Base-by-base conservation (phyloP, 1,284 basidiomycete species). In the Ceratobasidium sp. region DNA sequence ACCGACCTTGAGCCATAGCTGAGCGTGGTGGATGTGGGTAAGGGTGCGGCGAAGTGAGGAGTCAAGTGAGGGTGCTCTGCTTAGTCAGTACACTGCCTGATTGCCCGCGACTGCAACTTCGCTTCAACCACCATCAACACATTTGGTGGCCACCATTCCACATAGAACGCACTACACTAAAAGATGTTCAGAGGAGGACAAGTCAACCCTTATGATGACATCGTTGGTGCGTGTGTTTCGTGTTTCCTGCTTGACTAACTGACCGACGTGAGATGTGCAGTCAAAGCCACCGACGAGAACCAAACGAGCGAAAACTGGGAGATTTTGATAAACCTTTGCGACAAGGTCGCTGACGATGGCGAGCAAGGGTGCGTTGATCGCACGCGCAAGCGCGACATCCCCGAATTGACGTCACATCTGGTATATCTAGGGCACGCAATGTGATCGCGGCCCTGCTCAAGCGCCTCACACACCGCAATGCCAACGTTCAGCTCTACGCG, bases 261-360 rank as follows among this genome's bases (percentile, higher is more conserved):
- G 8, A 14, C 34, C 24, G 22, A 63, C 22, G 24, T 29, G 22
- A 8, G 58, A 27, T 61, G 29, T 7, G 13, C 82, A 97, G 94
- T 83, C 79, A 96, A 97, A 84, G 94, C 96, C 34, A 98, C 96
- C 19, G 94, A 96, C 81, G 96, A 98, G 87, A 95, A 95, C 82
- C 85, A 96, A 74, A 96, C 96, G 0, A 87, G 88, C 75, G 97
- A 98, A 84, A 94, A 98, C 82, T 99, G 97, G 97, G 95, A 96
- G 82, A 85, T 96, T 75, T 95, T 98, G 77, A 83, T 98, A 66
- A 95, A 94, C 79, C 84, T 99, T n/a, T 98, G 96, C 81, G 98
- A 99, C 84, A 98, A 98, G 84, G 95, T 99, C 4, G 86, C 88
- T 13, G 94, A 95, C 13, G 96, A 98, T 76, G 92, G 93, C 5